Evolutionary conservation across 2,329 filamentous ascomycete species (phyloP).

Genomic region (Shiraia sp.): DNA sequence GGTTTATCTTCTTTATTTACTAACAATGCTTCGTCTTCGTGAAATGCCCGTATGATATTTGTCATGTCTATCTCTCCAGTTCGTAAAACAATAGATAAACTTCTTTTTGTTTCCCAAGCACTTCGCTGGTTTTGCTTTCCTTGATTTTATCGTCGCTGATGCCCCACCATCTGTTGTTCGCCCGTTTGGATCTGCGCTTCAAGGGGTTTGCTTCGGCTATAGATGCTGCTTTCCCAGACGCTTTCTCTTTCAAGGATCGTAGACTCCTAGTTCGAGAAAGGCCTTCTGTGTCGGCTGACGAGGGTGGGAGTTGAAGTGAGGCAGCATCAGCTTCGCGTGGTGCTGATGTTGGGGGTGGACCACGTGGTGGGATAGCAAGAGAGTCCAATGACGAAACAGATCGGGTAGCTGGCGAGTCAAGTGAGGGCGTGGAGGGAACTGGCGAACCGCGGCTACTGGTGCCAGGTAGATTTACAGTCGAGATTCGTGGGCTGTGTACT

Average conservation of each 20-base stretch:
- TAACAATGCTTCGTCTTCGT: no score
- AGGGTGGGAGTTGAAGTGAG: slow-evolving; percentile 16
- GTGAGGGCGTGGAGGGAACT: slow-evolving; percentile 22
- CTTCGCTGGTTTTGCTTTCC: slow-evolving; percentile 89
- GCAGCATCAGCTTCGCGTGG: slow-evolving; percentile 33
- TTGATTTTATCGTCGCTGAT: slow-evolving; percentile 97
- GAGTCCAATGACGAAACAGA: slow-evolving; percentile 44
- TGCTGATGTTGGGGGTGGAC: slow-evolving; percentile 35
- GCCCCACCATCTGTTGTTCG: slow-evolving; percentile 87
- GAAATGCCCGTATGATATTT: background rate
- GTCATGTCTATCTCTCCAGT: slow-evolving; percentile 58
- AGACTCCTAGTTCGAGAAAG: slow-evolving; percentile 30
- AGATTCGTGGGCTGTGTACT: slow-evolving; percentile 53
- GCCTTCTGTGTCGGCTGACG: slow-evolving; percentile 21
- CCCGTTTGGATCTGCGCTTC: slow-evolving; percentile 61
- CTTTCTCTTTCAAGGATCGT: slow-evolving; percentile 39
- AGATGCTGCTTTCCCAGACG: slow-evolving; percentile 30
- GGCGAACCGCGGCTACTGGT: slow-evolving; percentile 31
- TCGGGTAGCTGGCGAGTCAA: slow-evolving; percentile 35
- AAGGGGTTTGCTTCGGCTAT: slow-evolving; percentile 52
- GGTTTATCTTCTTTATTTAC: no score
- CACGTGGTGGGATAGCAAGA: slow-evolving; percentile 20
- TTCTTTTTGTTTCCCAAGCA: slow-evolving; percentile 90
- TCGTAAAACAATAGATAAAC: slow-evolving; percentile 98
- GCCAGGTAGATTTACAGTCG: slow-evolving; percentile 32